Conservation (phyloP, 2,329 filamentous ascomycete genomes). For the Sporothrix schenckii region DNA sequence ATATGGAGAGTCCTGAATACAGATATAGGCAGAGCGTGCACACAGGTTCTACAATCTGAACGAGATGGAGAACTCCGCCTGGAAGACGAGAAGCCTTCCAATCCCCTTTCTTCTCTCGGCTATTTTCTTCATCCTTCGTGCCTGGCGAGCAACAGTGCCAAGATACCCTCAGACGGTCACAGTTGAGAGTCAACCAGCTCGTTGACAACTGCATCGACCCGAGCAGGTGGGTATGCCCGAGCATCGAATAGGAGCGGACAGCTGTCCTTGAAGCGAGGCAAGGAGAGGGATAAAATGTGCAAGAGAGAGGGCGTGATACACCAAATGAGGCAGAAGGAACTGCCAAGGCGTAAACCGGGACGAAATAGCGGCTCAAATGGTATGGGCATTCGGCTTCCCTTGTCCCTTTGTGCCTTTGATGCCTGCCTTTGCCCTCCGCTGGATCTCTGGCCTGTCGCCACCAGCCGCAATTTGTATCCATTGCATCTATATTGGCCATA, state of each 20-base stretch:
- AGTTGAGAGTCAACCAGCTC: neutral
- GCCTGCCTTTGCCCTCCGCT: neutral
- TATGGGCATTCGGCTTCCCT: neutral
- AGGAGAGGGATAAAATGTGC: neutral
- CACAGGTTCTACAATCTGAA: conserved; percentile 3
- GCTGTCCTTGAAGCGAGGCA: neutral
- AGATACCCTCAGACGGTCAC: conserved; percentile 8
- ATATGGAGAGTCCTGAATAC: neutral
- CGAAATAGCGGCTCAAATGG: conserved; percentile 24
- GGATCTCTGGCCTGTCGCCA: neutral
- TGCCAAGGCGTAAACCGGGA: conserved; percentile 23
- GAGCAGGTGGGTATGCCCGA: conserved; percentile 21
- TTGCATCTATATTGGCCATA: conserved; percentile 21
- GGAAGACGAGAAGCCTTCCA: conserved; percentile 7
- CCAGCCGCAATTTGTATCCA: conserved; percentile 20
- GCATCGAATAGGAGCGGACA: conserved; percentile 1
- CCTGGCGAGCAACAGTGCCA: conserved; percentile 12
- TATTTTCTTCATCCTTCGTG: neutral
- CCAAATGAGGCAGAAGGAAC: neutral
- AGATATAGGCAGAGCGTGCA: conserved; percentile 27
- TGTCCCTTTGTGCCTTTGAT: neutral
- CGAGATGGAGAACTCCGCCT: neutral
- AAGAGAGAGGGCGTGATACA: neutral
- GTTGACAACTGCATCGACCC: conserved; percentile 16
- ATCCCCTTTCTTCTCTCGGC: neutral